Evolutionary conservation across 192 early-diverging fungal species (phyloP), one percentile per base, ranked within the genome.

Genomic region (Backusella sp.): DNA sequence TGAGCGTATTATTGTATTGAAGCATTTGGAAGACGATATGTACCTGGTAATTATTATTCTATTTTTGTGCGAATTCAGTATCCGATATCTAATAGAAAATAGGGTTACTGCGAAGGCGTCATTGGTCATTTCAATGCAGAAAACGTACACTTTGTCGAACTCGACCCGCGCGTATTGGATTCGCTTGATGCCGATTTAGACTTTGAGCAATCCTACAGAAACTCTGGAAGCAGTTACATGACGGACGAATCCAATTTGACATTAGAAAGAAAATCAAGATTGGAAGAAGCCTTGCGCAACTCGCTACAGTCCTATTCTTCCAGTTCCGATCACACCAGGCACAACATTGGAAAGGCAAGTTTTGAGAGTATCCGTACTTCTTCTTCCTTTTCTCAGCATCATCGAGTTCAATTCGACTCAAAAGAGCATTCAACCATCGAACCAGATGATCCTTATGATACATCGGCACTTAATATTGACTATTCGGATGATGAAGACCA

Each of bases 81-180:
- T 62, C 56, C 56, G 21, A 62, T 28, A 28, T 62, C 12, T 7
- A 62, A 62, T 28, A 15, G 7, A 62, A 26, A 12, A 62, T 23
- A 62, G 88, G 89, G 89, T 11, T 88, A 86, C 56, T 90, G 89
- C 70, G 85, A 90, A 71, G 87, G 84, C 11, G 83, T 90, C 4
- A 76, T 87, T 23, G 89, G 89, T 3, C 75, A 72, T 7, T 88
- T 88, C 70, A 78, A 77, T 39, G 89, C 84, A 42, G 79, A 75
- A 42, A 79, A 73, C 23, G 89, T 90, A 21, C 80, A 86, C 21
- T 88, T 90, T 73, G 82, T 83, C 21, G 82, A 83, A 75, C 76
- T 83, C 7, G 82, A 83, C 41, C 82, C 82, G 1, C 73, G 79
- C 15, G 82, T 83, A 41, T 52, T 83, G n/a, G 79, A 79, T 6